Evolutionary conservation across 352 stramenopile species (phyloP).

Genomic region (Thraustotheca clavata): DNA sequence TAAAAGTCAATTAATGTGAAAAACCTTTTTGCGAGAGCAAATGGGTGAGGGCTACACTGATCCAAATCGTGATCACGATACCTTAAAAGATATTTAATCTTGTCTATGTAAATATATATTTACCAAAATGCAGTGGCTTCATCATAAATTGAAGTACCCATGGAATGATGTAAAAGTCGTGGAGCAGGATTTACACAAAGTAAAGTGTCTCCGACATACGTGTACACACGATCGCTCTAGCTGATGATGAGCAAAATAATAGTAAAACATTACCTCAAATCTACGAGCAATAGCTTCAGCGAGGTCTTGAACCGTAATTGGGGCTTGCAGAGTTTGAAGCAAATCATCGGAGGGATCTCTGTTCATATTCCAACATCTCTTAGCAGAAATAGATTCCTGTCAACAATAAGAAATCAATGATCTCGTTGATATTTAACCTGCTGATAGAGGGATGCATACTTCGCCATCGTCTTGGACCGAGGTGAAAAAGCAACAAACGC

Average conservation of each 20-base stretch:
- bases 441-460: constrained; percentile 64
- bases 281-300: constrained; percentile 26
- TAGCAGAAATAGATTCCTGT: constrained; percentile 46
- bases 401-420: constrained; percentile 15
- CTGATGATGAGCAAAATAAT: not conserved
- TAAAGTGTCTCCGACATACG: constrained; percentile 50
- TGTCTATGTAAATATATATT: constrained; percentile 2
- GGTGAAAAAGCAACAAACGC: constrained; percentile 35
- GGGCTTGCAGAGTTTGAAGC: constrained; percentile 1
- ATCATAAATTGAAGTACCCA: constrained; percentile 78
- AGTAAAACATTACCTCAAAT: constrained; percentile 26
- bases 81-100: not conserved
- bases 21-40: constrained; percentile 61
- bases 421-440: not conserved
- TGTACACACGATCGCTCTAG: constrained; percentile 44
- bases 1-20: constrained; percentile 39
- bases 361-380: constrained; percentile 47
- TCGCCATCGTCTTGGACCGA: constrained; percentile 57
- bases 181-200: constrained; percentile 55
- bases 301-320: not conserved
- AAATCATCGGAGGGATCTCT: constrained; percentile 38
- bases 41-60: constrained; percentile 42
- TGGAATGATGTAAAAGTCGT: constrained; percentile 56
- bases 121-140: constrained; percentile 67
- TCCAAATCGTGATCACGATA: constrained; percentile 13